Conservation (phyloP, 306 rosid genomes). For the Prunus persica region Prunus_persica_NCBIv2 NC_034009.1:38519001-38519500, state of each 20-base stretch:
- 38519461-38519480: background rate
- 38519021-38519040: no score
- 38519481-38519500: constrained; percentile 56
- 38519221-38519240: constrained; percentile 80
- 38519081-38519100: no score
- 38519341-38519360: constrained; percentile 19
- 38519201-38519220: constrained; percentile 85
- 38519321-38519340: constrained; percentile 98
- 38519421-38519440: background rate
- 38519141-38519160: no score
- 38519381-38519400: constrained; percentile 42
- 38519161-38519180: background rate
- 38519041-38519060: no score
- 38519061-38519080: no score
- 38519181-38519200: background rate
- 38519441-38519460: background rate
- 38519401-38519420: background rate
- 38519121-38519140: no score
- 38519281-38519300: constrained; percentile 97
- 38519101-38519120: no score
- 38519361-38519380: constrained; percentile 50
- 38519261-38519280: constrained; percentile 97
- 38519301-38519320: constrained; percentile 97
- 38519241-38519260: constrained; percentile 82
- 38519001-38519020: background rate